These are phyloP conservation scores for Stygiomarasmius scandens DNA, from an alignment of 1,284 basidiomycete species.

Conservation along the genomic window DNA sequence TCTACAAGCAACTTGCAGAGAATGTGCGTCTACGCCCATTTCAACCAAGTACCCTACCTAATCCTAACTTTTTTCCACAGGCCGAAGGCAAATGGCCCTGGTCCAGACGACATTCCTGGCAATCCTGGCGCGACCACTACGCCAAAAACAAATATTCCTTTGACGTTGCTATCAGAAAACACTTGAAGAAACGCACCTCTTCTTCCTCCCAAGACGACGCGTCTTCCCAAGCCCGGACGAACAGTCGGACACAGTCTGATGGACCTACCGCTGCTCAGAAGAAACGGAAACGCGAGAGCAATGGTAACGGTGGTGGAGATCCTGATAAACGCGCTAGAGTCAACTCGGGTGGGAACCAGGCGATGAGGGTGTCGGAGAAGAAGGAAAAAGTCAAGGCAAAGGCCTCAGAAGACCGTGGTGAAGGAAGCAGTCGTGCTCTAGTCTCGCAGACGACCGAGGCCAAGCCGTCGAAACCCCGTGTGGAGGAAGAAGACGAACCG, in stretches of 20 bases:
- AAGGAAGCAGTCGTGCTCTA: no score
- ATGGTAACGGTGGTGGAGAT: neutral
- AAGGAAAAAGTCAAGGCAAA: neutral
- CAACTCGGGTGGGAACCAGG: neutral
- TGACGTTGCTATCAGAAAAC: slow-evolving; percentile 41
- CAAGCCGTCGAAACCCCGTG: neutral
- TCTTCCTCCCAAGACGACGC: neutral
- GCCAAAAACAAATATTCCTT: slow-evolving; percentile 40
- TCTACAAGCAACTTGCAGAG: slow-evolving; percentile 59
- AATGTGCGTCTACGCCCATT: slow-evolving; percentile 39
- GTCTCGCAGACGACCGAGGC: neutral
- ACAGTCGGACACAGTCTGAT: neutral
- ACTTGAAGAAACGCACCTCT: slow-evolving; percentile 11
- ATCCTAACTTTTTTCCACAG: slow-evolving; percentile 40
- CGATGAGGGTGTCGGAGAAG: no score
- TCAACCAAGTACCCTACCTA: neutral
- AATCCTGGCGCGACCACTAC: slow-evolving; percentile 61
- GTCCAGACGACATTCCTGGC: slow-evolving; percentile 49
- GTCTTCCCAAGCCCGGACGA: no score
- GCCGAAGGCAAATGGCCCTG: slow-evolving; percentile 40
- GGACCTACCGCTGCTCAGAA: neutral
- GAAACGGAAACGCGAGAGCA: neutral
- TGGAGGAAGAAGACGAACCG: neutral
- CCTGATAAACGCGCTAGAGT: neutral
- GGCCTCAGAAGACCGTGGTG: neutral